Percentiles rank a stretch among this genome's conserved stretches.
These are phyloP conservation scores for Diaporthe batatas DNA, from an alignment of 2,329 filamentous ascomycete genomes.

Conservation along the genomic window DNA sequence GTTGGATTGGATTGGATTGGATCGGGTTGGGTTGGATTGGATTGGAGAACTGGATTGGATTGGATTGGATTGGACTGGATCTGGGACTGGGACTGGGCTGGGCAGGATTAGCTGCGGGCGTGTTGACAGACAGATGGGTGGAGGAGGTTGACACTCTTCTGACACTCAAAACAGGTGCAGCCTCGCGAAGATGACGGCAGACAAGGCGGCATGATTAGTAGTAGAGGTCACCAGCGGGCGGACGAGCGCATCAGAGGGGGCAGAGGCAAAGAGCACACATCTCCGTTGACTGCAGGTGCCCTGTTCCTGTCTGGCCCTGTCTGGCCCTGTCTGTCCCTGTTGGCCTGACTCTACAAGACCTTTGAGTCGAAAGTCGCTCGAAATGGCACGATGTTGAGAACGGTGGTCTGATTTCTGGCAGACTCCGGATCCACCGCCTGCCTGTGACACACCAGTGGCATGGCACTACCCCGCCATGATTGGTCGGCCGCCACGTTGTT, in stretches of 20 bases:
- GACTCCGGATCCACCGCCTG: constrained; percentile 35
- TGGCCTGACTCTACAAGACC: constrained; percentile 28
- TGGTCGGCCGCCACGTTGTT: constrained; percentile 21
- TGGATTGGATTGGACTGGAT: neutral
- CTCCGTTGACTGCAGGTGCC: constrained; percentile 30
- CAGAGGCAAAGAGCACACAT: neutral
- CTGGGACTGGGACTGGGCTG: no score
- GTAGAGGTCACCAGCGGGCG: neutral
- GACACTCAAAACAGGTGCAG: constrained; percentile 10
- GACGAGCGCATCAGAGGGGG: neutral
- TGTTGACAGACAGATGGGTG: neutral
- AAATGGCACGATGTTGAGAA: constrained; percentile 34
- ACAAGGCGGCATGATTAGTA: constrained; percentile 22
- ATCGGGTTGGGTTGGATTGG: neutral
- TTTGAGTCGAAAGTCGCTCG: constrained; percentile 36
- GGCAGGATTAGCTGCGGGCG: neutral
- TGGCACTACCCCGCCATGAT: constrained; percentile 30
- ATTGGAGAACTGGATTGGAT: neutral
- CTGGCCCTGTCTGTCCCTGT: constrained; percentile 10
- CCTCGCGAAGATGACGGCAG: constrained; percentile 29
- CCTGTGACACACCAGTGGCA: constrained; percentile 35
- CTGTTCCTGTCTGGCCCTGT: neutral
- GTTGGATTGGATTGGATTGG: neutral
- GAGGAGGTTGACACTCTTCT: constrained; percentile 3
- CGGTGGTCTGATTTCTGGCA: constrained; percentile 39